Conservation (phyloP, 2,329 filamentous ascomycete species). For the Fusarium anguioides region DNA sequence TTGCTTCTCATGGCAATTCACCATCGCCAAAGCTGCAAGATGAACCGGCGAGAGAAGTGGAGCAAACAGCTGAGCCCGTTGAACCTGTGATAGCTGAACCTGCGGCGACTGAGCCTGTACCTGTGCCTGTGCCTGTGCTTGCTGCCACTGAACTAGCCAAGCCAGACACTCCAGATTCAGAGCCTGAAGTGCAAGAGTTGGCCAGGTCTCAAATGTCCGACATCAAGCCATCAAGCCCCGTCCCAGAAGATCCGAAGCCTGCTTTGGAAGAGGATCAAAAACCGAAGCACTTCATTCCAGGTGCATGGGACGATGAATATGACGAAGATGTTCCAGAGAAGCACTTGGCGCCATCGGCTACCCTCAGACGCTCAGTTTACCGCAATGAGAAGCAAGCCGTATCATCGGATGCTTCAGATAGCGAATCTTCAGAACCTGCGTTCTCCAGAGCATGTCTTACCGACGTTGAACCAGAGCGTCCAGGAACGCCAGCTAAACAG, state of each 20-base stretch:
- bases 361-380: constrained; percentile 7
- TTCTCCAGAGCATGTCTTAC: constrained; percentile 43
- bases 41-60: neutral
- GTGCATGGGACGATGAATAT: constrained; percentile 61
- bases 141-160: neutral
- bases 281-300: constrained; percentile 57
- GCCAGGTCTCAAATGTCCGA: neutral
- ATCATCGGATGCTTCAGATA: constrained; percentile 34
- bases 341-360: constrained; percentile 17
- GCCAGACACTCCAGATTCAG: neutral
- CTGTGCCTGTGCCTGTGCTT: neutral
- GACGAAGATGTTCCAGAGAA: constrained; percentile 29
- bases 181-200: constrained; percentile 2
- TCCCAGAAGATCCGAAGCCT: neutral
- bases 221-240: constrained; percentile 2
- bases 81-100: neutral
- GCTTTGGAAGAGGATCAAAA: constrained; percentile 7
- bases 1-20: constrained; percentile 17
- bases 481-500: constrained; percentile 24
- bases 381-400: constrained; percentile 13
- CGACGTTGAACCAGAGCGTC: constrained; percentile 26
- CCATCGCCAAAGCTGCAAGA: neutral
- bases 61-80: neutral
- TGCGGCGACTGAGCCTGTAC: neutral
- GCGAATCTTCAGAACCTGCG: constrained; percentile 46